Percentiles rank a stretch among this genome's conserved stretches.
phyloP scores from a whole-genome alignment of 805 yeast genomes.

The Barnettozyma pratensis region DNA sequence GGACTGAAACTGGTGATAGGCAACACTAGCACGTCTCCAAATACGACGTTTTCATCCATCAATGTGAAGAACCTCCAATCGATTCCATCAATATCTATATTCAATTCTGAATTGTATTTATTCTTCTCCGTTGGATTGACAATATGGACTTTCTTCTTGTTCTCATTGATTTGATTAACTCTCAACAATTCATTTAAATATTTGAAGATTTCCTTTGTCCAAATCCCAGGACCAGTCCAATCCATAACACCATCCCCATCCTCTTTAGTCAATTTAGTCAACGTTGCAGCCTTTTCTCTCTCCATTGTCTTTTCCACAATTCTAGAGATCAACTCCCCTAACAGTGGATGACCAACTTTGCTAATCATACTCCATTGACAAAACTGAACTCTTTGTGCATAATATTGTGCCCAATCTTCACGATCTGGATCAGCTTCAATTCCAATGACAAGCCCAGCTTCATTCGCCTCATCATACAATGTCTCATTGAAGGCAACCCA shows the following conservation, averaged over 20 bases:
- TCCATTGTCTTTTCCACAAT: conserved; percentile 72
- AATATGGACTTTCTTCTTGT: conserved; percentile 3
- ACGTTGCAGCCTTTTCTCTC: conserved; percentile 41
- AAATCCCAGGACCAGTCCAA: conserved; percentile 96
- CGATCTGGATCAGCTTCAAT: conserved; percentile 97
- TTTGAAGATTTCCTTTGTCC: conserved; percentile 81
- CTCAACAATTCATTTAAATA: conserved; percentile 54
- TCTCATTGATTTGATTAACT: background rate
- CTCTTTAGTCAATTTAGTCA: conserved; percentile 47
- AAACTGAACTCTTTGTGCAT: conserved; percentile 87
- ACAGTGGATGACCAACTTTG: conserved; percentile 86
- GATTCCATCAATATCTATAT: conserved; percentile 30
- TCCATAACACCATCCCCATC: conserved; percentile 82
- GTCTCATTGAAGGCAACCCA: conserved; percentile 61
- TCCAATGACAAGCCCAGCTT: conserved; percentile 80
- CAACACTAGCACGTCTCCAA: conserved; percentile 65
- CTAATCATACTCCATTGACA: conserved; percentile 96
- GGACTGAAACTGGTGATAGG: conserved; percentile 71
- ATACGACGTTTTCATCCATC: conserved; percentile 44
- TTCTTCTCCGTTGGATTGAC: conserved; percentile 19
- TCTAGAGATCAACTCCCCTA: conserved; percentile 71
- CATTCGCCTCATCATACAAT: conserved; percentile 14
- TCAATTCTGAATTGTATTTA: conserved; percentile 26
- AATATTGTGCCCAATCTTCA: conserved; percentile 90
- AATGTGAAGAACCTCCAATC: conserved; percentile 64